Evolutionary conservation across 768 basidiomycete species (phyloP).

Genomic region (Lactifluus pinguis): DNA sequence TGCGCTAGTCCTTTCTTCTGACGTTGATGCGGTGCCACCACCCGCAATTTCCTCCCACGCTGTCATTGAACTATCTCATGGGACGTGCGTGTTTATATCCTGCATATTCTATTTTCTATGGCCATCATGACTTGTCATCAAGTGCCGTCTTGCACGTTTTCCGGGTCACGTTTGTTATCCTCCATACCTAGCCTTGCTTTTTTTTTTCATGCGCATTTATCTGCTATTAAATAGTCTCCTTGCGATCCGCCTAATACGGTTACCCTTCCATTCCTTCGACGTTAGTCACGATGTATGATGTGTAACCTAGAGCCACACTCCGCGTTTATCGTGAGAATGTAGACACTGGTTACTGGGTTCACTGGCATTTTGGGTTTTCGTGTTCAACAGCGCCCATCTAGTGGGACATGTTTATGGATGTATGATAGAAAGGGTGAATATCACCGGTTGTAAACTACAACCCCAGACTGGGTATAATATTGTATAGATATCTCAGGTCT

Average conservation of each 20-base stretch:
- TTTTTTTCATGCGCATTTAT: conserved; percentile 18
- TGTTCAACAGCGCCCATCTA: background rate
- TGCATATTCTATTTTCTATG: background rate
- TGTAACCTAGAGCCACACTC: background rate
- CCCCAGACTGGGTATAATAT: too few species aligned
- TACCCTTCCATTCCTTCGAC: conserved; percentile 19
- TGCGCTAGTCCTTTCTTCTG: background rate
- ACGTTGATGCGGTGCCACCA: background rate
- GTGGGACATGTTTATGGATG: background rate
- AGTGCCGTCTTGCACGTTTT: background rate
- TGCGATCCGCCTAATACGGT: background rate
- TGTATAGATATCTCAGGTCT: too few species aligned
- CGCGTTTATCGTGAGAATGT: conserved; percentile 15
- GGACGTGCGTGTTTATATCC: background rate
- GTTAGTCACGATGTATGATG: conserved; percentile 25
- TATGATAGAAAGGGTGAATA: too few species aligned
- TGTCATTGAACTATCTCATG: conserved; percentile 3
- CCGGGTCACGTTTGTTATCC: background rate
- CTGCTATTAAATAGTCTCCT: conserved; percentile 1
- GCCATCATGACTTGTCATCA: conserved; percentile 1
- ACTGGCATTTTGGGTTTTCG: background rate
- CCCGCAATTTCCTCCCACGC: background rate
- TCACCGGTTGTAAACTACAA: too few species aligned
- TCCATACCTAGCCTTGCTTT: background rate
- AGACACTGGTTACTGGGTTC: conserved; percentile 2